These are phyloP conservation scores for Fusarium guadeloupense DNA, from an alignment of 2,329 filamentous ascomycete species.

Conservation along the genomic window DNA sequence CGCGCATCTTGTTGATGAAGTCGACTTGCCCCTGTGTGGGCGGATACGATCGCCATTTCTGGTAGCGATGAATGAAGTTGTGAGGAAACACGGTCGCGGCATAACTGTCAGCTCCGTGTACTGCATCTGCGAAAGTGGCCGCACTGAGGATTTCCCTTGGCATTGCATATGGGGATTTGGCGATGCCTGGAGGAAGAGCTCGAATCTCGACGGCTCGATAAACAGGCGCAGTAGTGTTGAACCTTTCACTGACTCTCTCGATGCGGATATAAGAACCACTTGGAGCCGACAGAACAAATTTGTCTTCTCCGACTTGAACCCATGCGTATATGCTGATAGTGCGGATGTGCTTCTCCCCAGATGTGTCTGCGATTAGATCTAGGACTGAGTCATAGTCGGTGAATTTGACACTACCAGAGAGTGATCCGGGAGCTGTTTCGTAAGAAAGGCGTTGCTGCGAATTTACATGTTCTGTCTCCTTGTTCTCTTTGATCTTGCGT, in stretches of 20 bases:
- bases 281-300: slow-evolving; percentile 75
- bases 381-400: slow-evolving; percentile 93
- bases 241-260: slow-evolving; percentile 49
- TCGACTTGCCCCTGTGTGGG: slow-evolving; percentile 73
- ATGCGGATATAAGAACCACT: slow-evolving; percentile 70
- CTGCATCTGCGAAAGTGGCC: slow-evolving; percentile 74
- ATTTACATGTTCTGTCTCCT: slow-evolving; percentile 52
- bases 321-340: slow-evolving; percentile 79
- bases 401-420: slow-evolving; percentile 70
- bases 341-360: slow-evolving; percentile 80
- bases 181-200: slow-evolving; percentile 53
- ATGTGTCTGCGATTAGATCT: slow-evolving; percentile 85
- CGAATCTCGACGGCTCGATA: slow-evolving; percentile 61
- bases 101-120: slow-evolving; percentile 87
- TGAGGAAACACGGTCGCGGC: slow-evolving; percentile 73
- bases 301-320: slow-evolving; percentile 78
- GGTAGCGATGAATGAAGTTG: slow-evolving; percentile 70
- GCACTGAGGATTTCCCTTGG: slow-evolving; percentile 75
- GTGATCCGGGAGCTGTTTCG: slow-evolving; percentile 17
- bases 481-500: slow-evolving; percentile 60
- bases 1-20: slow-evolving; percentile 73
- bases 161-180: slow-evolving; percentile 70
- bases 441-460: slow-evolving; percentile 24
- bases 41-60: slow-evolving; percentile 74
- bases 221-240: slow-evolving; percentile 37